Evolutionary conservation across 1,284 basidiomycete genomes (phyloP).

Genomic region (Boletus smithii): DNA sequence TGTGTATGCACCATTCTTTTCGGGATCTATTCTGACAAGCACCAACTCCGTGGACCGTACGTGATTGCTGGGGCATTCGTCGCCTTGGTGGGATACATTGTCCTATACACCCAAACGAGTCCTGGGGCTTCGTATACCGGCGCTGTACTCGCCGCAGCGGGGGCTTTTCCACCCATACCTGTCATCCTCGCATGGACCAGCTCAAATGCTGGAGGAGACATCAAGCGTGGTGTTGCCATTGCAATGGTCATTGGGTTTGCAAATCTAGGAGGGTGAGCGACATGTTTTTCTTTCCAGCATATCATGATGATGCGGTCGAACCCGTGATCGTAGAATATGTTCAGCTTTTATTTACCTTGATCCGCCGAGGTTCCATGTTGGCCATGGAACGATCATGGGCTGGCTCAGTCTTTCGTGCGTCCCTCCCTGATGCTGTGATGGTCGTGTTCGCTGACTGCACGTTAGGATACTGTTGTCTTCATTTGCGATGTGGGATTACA

Average conservation of each 20-base stretch:
- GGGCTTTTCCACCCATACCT: constrained; percentile 51
- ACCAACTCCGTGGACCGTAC: constrained; percentile 41
- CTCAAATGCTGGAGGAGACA: constrained; percentile 50
- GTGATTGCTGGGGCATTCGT: constrained; percentile 35
- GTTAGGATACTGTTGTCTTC: constrained; percentile 17
- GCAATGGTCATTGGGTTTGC: constrained; percentile 52
- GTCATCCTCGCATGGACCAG: constrained; percentile 50
- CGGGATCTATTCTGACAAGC: constrained; percentile 40
- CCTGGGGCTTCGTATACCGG: constrained; percentile 44
- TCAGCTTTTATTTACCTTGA: constrained; percentile 41
- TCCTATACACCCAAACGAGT: constrained; percentile 35
- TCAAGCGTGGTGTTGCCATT: constrained; percentile 46
- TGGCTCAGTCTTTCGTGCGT: constrained; percentile 37
- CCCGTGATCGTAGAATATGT: constrained; percentile 29
- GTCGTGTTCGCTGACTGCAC: background rate
- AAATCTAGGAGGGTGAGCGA: constrained; percentile 47
- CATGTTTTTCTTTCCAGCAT: background rate
- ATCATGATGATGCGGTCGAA: background rate
- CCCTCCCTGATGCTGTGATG: background rate
- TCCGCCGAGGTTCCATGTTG: constrained; percentile 42
- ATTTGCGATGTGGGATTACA: constrained; percentile 37
- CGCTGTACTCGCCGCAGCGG: constrained; percentile 47
- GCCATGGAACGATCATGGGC: constrained; percentile 46
- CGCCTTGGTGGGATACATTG: constrained; percentile 41
- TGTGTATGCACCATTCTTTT: constrained; percentile 38